A percentile compares a stretch with the other conserved stretches of the same genome.
phyloP scores from a whole-genome alignment of 2,329 filamentous ascomycete genomes.

The Colletotrichum liriopes region DNA sequence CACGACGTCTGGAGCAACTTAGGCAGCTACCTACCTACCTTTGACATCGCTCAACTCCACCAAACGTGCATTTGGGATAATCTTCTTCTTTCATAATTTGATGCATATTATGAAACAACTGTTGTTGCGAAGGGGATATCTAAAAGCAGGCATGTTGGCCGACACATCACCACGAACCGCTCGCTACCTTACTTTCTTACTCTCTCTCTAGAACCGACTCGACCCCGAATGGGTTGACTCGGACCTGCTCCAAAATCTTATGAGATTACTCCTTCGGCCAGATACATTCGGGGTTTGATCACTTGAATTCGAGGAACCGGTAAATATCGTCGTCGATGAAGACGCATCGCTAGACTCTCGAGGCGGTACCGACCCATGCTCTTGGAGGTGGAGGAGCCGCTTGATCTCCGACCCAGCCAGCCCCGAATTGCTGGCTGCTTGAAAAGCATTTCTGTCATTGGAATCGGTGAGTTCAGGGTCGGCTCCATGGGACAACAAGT shows the following conservation, averaged over 20 bases:
- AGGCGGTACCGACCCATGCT: neutral
- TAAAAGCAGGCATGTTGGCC: neutral
- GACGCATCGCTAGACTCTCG: conserved; percentile 29
- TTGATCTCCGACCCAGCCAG: conserved; percentile 39
- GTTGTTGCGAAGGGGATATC: conserved; percentile 9
- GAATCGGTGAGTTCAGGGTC: conserved; percentile 44
- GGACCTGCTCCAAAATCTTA: conserved; percentile 29
- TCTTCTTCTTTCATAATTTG: neutral
- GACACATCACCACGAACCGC: too few species aligned
- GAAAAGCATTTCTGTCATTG: conserved; percentile 36
- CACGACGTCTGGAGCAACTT: neutral
- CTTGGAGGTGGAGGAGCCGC: conserved; percentile 38
- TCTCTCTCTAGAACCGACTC: conserved; percentile 16
- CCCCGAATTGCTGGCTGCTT: conserved; percentile 36
- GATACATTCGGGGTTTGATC: neutral
- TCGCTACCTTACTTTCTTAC: neutral
- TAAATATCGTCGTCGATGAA: conserved; percentile 24
- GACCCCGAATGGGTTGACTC: conserved; percentile 22
- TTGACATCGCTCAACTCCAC: neutral
- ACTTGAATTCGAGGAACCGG: conserved; percentile 30
- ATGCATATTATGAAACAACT: too few species aligned
- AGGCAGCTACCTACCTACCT: neutral
- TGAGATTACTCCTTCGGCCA: neutral
- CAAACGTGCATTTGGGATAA: too few species aligned
- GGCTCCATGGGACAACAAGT: conserved; percentile 45